Evolutionary conservation across 495 filamentous ascomycete species (phyloP).

Genomic region (Neurospora sp.): DNA sequence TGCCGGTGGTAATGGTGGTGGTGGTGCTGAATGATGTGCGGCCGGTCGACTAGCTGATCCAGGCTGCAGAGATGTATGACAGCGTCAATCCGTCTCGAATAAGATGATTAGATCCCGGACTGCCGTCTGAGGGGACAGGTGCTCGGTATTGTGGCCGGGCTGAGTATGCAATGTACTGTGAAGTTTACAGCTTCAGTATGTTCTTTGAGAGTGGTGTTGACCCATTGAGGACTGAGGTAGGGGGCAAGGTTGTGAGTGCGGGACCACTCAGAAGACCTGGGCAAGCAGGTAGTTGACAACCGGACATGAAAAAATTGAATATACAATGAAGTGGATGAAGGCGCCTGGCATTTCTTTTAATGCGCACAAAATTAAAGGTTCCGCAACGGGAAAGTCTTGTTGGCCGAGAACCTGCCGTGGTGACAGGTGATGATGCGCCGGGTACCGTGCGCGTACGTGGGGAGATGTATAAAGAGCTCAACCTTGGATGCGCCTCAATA

Average conservation of each 20-base stretch:
- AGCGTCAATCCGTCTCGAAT: not conserved
- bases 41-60: not conserved
- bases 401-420: not conserved
- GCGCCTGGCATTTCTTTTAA: not conserved
- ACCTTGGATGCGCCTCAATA: not conserved
- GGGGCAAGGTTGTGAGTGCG: not conserved
- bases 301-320: not conserved
- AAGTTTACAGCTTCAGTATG: not conserved
- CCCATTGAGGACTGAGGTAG: not conserved
- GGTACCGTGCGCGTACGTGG: not conserved
- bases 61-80: not conserved
- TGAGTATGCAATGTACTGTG: not conserved
- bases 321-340: not conserved
- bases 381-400: not conserved
- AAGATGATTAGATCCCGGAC: not conserved
- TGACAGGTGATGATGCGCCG: not conserved
- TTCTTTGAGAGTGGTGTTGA: not conserved
- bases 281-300: not conserved
- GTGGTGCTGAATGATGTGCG: not conserved
- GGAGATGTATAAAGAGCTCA: not conserved
- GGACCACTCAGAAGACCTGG: not conserved
- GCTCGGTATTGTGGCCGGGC: not conserved
- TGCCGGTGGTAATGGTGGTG: not conserved
- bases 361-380: not conserved
- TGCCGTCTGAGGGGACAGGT: not conserved